phyloP scores from a whole-genome alignment of 2,329 filamentous ascomycete genomes.

The Beauveria caledonica region DNA sequence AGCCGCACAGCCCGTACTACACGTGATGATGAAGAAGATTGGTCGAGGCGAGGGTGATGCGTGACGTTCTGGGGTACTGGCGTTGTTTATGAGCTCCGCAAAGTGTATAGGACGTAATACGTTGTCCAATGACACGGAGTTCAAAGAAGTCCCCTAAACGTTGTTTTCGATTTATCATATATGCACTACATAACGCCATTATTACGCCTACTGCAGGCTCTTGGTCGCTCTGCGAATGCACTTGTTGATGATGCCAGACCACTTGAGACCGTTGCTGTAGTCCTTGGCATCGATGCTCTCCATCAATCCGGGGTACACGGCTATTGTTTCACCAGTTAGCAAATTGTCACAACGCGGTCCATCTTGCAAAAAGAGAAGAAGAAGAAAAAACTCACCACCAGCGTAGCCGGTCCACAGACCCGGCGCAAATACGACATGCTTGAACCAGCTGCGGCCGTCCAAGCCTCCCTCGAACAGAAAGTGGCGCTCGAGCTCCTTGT shows the following conservation, averaged over 20 bases:
- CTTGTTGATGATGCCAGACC: slow-evolving; percentile 49
- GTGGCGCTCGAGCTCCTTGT: slow-evolving; percentile 74
- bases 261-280: slow-evolving; percentile 48
- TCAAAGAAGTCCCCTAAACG: too few species aligned
- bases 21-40: background rate
- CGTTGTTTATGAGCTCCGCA: background rate
- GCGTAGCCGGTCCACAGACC: slow-evolving; percentile 88
- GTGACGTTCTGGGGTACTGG: background rate
- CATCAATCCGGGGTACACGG: slow-evolving; percentile 53
- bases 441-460: slow-evolving; percentile 80
- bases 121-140: background rate
- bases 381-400: slow-evolving; percentile 45
- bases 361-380: too few species aligned
- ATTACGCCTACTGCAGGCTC: slow-evolving; percentile 20
- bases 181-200: background rate
- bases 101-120: background rate
- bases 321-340: slow-evolving; percentile 23
- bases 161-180: background rate
- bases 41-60: background rate
- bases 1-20: background rate
- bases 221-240: slow-evolving; percentile 40
- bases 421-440: slow-evolving; percentile 89
- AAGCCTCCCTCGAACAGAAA: slow-evolving; percentile 72
- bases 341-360: background rate
- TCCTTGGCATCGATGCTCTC: slow-evolving; percentile 55